phyloP scores from a whole-genome alignment of 225 moss, liverwort and hornwort genomes.

The Bryum argenteum region DNA sequence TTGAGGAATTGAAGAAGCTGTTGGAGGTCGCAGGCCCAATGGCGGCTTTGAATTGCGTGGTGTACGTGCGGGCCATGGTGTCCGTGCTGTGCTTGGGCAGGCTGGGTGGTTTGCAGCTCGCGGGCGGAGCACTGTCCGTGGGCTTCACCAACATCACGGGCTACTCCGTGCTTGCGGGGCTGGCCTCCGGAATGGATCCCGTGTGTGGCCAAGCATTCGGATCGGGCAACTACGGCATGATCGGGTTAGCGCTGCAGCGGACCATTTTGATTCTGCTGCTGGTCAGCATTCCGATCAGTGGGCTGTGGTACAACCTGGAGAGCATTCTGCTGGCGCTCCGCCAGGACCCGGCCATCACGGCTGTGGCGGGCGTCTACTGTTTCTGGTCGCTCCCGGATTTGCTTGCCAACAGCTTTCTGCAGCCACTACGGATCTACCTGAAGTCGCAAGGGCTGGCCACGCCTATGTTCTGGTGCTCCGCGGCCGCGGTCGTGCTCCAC shows the following conservation, averaged over 20 bases:
- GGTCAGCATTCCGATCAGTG: slow-evolving; percentile 69
- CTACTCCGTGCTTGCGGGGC: slow-evolving; percentile 82
- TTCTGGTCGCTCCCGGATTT: slow-evolving; percentile 82
- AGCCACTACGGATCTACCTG: slow-evolving; percentile 82
- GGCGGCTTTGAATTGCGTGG: slow-evolving; percentile 77
- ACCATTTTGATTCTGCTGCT: slow-evolving; percentile 85
- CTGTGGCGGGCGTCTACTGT: slow-evolving; percentile 74
- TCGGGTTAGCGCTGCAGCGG: slow-evolving; percentile 86
- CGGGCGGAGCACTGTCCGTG: slow-evolving; percentile 83
- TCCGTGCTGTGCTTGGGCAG: slow-evolving; percentile 84
- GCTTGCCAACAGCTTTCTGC: slow-evolving; percentile 76
- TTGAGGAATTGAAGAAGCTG: slow-evolving; percentile 72
- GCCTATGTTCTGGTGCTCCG: slow-evolving; percentile 94
- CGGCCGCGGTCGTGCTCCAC: slow-evolving; percentile 79
- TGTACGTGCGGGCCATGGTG: slow-evolving; percentile 89
- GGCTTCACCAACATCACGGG: slow-evolving; percentile 95
- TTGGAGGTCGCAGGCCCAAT: slow-evolving; percentile 71
- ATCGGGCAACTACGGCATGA: slow-evolving; percentile 74
- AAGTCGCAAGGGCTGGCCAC: slow-evolving; percentile 84
- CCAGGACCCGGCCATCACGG: slow-evolving; percentile 70
- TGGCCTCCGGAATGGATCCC: slow-evolving; percentile 92
- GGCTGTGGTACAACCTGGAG: slow-evolving; percentile 87
- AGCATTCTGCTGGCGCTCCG: slow-evolving; percentile 61
- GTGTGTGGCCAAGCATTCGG: slow-evolving; percentile 86
- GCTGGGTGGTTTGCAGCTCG: slow-evolving; percentile 77